These are phyloP conservation scores for Xylaria scruposa DNA, from an alignment of 495 filamentous ascomycete species.

Conservation along the genomic window DNA sequence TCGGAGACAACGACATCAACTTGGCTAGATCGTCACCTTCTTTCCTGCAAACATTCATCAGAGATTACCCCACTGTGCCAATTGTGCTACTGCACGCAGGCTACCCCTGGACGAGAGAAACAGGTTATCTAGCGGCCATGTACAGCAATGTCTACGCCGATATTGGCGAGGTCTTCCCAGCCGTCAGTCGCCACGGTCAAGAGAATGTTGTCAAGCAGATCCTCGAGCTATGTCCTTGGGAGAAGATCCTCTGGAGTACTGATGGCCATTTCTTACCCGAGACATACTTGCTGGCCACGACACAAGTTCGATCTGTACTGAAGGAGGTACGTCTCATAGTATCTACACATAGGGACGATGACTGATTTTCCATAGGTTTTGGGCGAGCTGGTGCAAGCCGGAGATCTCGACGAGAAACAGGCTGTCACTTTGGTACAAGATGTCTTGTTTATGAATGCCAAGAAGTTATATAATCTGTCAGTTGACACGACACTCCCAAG, in stretches of 20 bases:
- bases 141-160: conserved; percentile 88
- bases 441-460: conserved; percentile 75
- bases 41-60: conserved; percentile 76
- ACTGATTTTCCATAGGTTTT: conserved; percentile 8
- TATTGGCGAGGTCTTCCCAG: conserved; percentile 86
- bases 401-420: conserved; percentile 54
- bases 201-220: conserved; percentile 74
- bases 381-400: conserved; percentile 51
- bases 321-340: conserved; percentile 57
- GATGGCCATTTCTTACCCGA: conserved; percentile 88
- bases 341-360: not conserved
- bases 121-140: conserved; percentile 79
- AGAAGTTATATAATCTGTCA: conserved; percentile 59
- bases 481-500: not conserved
- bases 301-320: conserved; percentile 78
- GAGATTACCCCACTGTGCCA: conserved; percentile 68
- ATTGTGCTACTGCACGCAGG: conserved; percentile 84
- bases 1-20: conserved; percentile 84
- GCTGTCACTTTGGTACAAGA: conserved; percentile 64
- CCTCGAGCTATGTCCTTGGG: conserved; percentile 76
- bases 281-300: conserved; percentile 78
- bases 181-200: conserved; percentile 80
- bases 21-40: conserved; percentile 75
- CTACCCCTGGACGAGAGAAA: conserved; percentile 85
- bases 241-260: conserved; percentile 84